Percentiles rank a stretch among this genome's conserved stretches.
phyloP scores from a whole-genome alignment of 768 basidiomycete species.

The Mycena latifolia region DNA sequence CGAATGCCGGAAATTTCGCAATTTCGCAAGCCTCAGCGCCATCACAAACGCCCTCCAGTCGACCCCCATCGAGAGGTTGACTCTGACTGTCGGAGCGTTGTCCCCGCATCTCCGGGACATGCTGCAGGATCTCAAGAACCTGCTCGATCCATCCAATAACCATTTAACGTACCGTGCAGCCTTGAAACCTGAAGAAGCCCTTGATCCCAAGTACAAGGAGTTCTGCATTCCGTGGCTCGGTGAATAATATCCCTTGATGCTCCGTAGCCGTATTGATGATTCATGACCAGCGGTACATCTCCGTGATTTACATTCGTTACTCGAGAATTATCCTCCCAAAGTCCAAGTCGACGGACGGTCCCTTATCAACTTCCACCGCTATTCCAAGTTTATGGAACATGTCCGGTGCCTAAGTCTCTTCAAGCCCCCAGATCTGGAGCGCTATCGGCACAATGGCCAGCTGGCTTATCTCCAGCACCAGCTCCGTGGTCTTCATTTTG shows the following conservation, averaged over 20 bases:
- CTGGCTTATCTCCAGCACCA: conserved; percentile 58
- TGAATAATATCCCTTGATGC: conserved; percentile 28
- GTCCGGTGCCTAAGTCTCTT: conserved; percentile 49
- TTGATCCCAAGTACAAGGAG: conserved; percentile 38
- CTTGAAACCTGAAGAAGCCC: conserved; percentile 39
- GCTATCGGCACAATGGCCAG: conserved; percentile 46
- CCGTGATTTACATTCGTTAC: conserved; percentile 48
- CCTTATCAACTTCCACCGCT: conserved; percentile 59
- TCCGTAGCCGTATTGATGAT: neutral
- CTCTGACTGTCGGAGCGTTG: conserved; percentile 48
- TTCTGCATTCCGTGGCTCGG: conserved; percentile 58
- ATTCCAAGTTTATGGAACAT: conserved; percentile 51
- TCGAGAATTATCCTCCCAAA: conserved; percentile 45
- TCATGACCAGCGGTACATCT: conserved; percentile 53
- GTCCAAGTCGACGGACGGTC: conserved; percentile 46
- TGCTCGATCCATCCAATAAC: conserved; percentile 50
- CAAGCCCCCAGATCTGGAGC: conserved; percentile 49
- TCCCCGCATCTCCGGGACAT: conserved; percentile 42
- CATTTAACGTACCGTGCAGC: conserved; percentile 53
- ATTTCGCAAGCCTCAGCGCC: conserved; percentile 58
- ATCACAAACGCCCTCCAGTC: conserved; percentile 59
- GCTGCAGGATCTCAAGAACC: conserved; percentile 48
- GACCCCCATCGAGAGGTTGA: conserved; percentile 50
- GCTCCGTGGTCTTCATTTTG: conserved; percentile 46
- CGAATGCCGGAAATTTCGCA: conserved; percentile 59